A percentile compares a stretch with the other conserved stretches of the same genome.
Evolutionary conservation across 192 early-diverging fungal species (phyloP).

Genomic region (Coemansia sp.): DNA sequence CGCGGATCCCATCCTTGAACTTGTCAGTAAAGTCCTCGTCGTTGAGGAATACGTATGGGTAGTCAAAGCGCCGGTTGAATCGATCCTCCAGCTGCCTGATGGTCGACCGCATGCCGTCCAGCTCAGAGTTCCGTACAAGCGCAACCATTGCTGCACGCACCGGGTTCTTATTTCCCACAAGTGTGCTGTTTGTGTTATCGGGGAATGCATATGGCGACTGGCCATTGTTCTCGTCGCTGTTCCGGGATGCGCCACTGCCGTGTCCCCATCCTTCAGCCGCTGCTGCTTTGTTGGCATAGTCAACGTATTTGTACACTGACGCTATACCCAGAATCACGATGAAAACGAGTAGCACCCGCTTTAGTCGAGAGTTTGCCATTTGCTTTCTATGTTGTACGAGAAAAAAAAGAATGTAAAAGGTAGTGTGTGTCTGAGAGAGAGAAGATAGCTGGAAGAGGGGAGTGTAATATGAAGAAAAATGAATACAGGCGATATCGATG

Average conservation of each 20-base stretch:
- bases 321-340: conserved; percentile 13
- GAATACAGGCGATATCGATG: neutral
- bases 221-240: neutral
- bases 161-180: neutral
- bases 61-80: conserved; percentile 64
- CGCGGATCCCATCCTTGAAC: conserved; percentile 55
- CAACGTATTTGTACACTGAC: conserved; percentile 14
- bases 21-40: conserved; percentile 64
- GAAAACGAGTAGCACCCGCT: conserved; percentile 13
- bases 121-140: conserved; percentile 70
- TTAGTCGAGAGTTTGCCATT: conserved; percentile 17
- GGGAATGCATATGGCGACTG: neutral
- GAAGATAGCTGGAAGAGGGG: neutral
- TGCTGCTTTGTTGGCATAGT: neutral
- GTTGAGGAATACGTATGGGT: conserved; percentile 75
- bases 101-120: conserved; percentile 58
- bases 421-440: neutral
- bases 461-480: neutral
- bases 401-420: conserved; percentile 8
- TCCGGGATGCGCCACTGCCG: neutral
- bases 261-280: neutral
- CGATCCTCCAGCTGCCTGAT: conserved; percentile 73
- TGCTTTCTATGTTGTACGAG: neutral
- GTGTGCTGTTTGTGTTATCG: neutral
- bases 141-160: conserved; percentile 60